Evolutionary conservation across 2,329 filamentous ascomycete genomes (phyloP), one percentile per base, ranked within the genome.

Genomic region (Meredithiella fracta): DNA sequence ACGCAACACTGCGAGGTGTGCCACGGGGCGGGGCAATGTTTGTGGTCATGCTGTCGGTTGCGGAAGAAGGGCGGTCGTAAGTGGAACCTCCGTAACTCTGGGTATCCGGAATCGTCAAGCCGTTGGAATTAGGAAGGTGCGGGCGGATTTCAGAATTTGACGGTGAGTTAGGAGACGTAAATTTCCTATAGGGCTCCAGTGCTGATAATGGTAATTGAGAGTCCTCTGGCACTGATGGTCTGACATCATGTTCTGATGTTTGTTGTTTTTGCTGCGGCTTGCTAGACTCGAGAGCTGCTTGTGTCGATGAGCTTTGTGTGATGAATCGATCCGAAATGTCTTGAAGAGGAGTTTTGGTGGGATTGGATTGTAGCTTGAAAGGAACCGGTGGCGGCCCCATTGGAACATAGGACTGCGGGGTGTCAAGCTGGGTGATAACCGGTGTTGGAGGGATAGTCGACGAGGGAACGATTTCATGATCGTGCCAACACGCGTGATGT

Each of bases 401-500:
- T 40, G 64, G 59, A 47, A 60, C 17, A 25, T 40, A 53, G 25
- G 60, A 56, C 37, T 58, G 59, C 2, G 62, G 61, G 1, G 59
- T 54, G 57, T 67, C 58, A 17, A 55, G 26, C n/a, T 57, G 51
- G 15, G 51, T 23, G n/a, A 40, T 44, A 15, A 37, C 25, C 20
- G 51, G 53, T 26, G 25, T 38, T 51, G 31, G 37, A 37, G 37
- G 38, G n/a, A 15, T 29, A 47, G 37, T 50, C 26, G 31, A 55
- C 25, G 44, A 47, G 47, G 53, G 49, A 4, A 50, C 37, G 8
- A 47, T 14, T 37, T 64, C 66, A 61, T 79, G 71, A 64, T 80
- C 77, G 59, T 81, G 78, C 59, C 72, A 81, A 64, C 78, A 81
- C 54, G 78, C 78, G 65, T 81, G 78, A 61, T 81, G 78, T 54